phyloP scores from a whole-genome alignment of 2,329 filamentous ascomycete species.

The Aureobasidium lini region DNA sequence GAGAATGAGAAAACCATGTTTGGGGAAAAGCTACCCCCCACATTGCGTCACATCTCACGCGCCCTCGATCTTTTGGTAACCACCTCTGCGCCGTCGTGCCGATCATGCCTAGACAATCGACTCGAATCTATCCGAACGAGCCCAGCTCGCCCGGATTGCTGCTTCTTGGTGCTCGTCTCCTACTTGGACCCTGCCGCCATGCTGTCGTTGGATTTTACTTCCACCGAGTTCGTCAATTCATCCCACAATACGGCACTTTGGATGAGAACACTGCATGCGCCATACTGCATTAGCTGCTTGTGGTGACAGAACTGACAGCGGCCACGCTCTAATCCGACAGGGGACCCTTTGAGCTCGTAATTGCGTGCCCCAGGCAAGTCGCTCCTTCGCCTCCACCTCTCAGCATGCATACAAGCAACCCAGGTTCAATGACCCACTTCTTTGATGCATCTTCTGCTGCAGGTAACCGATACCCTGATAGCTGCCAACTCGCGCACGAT shows the following conservation, averaged over 20 bases:
- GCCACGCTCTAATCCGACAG: conserved; percentile 6
- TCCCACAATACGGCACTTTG: not conserved
- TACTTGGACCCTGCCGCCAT: not conserved
- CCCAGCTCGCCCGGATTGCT: not conserved
- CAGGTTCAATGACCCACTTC: conserved; percentile 3
- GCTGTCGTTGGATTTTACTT: not conserved
- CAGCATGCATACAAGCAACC: conserved; percentile 6
- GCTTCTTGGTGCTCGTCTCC: not conserved
- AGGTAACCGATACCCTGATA: conserved; percentile 3
- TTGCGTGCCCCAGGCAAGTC: not conserved
- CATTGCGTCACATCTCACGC: conserved; percentile 10
- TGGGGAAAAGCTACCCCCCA: not conserved
- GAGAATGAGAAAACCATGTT: not conserved
- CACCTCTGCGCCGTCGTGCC: not conserved
- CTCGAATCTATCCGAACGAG: not conserved
- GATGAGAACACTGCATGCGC: conserved; percentile 1
- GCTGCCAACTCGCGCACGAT: not conserved
- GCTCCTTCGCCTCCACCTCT: not conserved
- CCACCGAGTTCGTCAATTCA: not conserved
- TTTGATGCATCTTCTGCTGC: not conserved
- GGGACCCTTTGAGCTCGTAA: not conserved
- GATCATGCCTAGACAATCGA: conserved; percentile 4
- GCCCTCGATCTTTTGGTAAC: not conserved
- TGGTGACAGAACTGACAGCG: not conserved
- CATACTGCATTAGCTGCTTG: conserved; percentile 3